Conservation (phyloP, 2,329 filamentous ascomycete species). For the Arachnomyces sp. region DNA sequence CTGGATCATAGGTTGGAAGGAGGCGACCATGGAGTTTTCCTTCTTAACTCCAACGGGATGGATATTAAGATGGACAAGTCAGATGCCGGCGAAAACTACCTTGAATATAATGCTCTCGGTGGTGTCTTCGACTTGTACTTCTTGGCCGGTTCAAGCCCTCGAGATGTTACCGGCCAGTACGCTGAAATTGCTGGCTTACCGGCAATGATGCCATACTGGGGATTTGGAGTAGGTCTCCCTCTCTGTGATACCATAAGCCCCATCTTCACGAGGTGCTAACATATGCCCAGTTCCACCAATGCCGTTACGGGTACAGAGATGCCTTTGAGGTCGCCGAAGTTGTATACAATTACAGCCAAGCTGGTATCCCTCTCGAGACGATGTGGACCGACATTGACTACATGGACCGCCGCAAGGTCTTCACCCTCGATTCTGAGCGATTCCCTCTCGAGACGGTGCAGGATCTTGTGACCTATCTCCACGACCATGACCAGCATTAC, state of each 20-base stretch:
- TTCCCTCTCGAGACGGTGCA: constrained; percentile 55
- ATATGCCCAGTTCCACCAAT: constrained; percentile 40
- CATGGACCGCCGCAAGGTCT: constrained; percentile 20
- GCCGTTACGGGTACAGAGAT: constrained; percentile 50
- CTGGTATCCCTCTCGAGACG: constrained; percentile 25
- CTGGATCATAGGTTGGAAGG: constrained; percentile 52
- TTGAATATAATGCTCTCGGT: constrained; percentile 67
- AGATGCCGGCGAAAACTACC: constrained; percentile 51
- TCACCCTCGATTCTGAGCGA: constrained; percentile 35
- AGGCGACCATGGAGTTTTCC: constrained; percentile 54
- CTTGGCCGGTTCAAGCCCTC: constrained; percentile 45
- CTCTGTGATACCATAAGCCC: not conserved
- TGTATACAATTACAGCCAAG: constrained; percentile 25
- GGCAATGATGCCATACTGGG: constrained; percentile 53
- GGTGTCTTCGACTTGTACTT: constrained; percentile 64
- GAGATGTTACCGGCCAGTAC: constrained; percentile 49
- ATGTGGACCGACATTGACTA: constrained; percentile 30
- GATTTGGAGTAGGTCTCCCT: constrained; percentile 39
- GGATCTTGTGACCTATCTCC: constrained; percentile 55
- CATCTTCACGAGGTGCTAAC: constrained; percentile 2
- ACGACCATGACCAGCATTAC: constrained; percentile 54
- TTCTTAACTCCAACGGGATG: constrained; percentile 61
- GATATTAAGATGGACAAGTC: constrained; percentile 60
- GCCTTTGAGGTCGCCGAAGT: constrained; percentile 25
- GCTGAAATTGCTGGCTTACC: constrained; percentile 44